Base-by-base conservation (phyloP, 805 yeast species). In the Cyberlindnera misumaiensis region DNA sequence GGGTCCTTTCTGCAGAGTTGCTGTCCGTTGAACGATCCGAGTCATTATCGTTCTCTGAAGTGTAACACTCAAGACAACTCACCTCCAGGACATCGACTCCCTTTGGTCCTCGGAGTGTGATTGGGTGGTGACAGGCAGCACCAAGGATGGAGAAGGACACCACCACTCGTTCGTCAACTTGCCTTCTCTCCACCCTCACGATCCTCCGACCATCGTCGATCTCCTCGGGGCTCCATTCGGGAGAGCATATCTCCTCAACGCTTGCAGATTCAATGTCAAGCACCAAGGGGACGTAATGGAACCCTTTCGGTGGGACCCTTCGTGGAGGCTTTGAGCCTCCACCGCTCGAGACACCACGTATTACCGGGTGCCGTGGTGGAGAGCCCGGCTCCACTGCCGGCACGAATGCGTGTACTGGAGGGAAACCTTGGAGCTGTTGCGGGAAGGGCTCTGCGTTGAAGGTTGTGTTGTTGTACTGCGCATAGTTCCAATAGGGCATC, bases 321-420 rank as follows among this genome's bases (percentile, higher is more conserved):
- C 66, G 70, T 17, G 82, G 82, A 2, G n/a, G 81, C 39, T 71
- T 70, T 11, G 68, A 60, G 28, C 73, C 61, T 0, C 82, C 81
- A 16, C 83, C 82, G 4, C 79, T 74, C 26, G 74, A 68, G 6
- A 75, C 59, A 12, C 83, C 83, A 44, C 83, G 62, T 6, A 75
- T 64, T 4, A 77, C 68, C 28, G 71, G 63, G 47, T 63, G 72
- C 11, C 45, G 18, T 12, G 20, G 11, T 8, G 24, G 24, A 8
- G 24, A 20, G 24, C 24, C 24, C 8, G 24, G 24, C 24, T 20
- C 24, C 8, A 20, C 8, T 20, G 24, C 35, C 11, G 52, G 51
- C 7, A 30, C 33, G 30, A 51, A 51, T 2, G 51, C 51, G 28
- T 45, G 41, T 18, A 44, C 40, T 15, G 53, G 53, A 11, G 52